These are phyloP conservation scores for Ophiocordyceps camponoti-floridani DNA, from an alignment of 2,329 filamentous ascomycete genomes.

Conservation along the genomic window DNA sequence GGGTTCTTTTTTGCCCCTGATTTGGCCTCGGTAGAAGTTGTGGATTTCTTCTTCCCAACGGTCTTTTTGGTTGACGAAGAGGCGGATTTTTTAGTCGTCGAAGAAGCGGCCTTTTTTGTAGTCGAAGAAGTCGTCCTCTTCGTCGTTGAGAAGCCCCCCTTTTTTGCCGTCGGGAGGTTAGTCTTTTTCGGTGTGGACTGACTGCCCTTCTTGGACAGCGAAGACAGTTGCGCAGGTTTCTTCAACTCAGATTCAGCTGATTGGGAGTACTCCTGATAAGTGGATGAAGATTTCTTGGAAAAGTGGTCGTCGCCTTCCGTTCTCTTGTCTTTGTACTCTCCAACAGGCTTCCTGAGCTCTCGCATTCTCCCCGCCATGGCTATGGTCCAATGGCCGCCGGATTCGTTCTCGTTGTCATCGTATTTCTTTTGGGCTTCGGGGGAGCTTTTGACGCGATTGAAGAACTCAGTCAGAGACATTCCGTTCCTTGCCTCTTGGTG, in stretches of 20 bases:
- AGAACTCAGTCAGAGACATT: not conserved
- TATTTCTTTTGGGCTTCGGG: not conserved
- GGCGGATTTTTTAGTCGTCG: not conserved
- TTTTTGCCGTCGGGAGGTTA: not conserved
- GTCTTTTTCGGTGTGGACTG: not conserved
- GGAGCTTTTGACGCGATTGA: not conserved
- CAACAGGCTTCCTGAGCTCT: too few species aligned
- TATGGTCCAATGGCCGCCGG: not conserved
- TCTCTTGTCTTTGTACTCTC: too few species aligned
- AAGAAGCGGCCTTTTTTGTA: not conserved
- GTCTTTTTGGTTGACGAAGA: too few species aligned
- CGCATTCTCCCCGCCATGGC: not conserved
- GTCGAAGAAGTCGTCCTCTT: not conserved
- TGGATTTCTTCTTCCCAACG: not conserved
- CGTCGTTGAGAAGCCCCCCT: not conserved
- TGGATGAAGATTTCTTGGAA: too few species aligned
- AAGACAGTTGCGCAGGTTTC: not conserved
- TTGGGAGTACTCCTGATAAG: too few species aligned
- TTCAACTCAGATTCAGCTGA: too few species aligned
- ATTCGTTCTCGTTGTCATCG: not conserved
- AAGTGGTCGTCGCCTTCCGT: too few species aligned
- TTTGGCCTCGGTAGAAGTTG: too few species aligned
- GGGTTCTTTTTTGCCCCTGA: conserved; percentile 1
- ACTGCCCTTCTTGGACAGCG: not conserved
- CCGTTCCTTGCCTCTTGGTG: too few species aligned